Evolutionary conservation across 2,329 filamentous ascomycete genomes (phyloP), one percentile per base, ranked within the genome.

Genomic region (Coniochaeta sp.): DNA sequence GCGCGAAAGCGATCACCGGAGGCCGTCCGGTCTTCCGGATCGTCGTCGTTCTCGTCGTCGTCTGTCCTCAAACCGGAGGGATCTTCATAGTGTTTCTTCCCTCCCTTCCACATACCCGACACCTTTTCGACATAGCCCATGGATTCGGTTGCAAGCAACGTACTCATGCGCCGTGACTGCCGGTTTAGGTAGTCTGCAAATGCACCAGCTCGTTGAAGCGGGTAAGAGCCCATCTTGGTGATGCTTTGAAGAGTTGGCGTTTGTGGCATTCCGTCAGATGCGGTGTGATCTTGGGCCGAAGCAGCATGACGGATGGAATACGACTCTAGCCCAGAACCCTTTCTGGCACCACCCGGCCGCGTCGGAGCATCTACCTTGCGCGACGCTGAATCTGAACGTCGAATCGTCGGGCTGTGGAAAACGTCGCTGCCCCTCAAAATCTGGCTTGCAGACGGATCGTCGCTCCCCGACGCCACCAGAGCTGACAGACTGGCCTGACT

Each of bases 61-160:
- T 86, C 82, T 1, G 78, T 77, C 32, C 75, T 77, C 47, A 82
- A 74, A 24, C 76, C 81, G 52, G 76, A 72, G 2, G 80, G 79
- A 50, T 84, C 89, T 57, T 89, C 87, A 68, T 98, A 99, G 73
- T 98, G 93, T 68, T 89, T 92, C 67, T 89, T 88, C 14, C 91
- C 91, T 36, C 95, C 95, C 65, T 92, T 90, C 86, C 95, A 95
- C 90, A 98, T 98, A 40, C 92, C 93, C 0, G 93, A 96, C 0
- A 98, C 93, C 73, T 97, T 98, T 70, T 96, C 93, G 34, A 96
- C 89, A 70, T 98, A 98, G 1, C 91, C 92, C 87, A 96, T 96
- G 0, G 93, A 96, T 72, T 97, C 93, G 0, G 89, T 91, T 7
- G 93, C 90, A 54, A 98, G 76, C 9, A 96, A 76, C 30, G 81